phyloP scores from a whole-genome alignment of 345 rosid genomes.

The Alliaria petiolata region DNA sequence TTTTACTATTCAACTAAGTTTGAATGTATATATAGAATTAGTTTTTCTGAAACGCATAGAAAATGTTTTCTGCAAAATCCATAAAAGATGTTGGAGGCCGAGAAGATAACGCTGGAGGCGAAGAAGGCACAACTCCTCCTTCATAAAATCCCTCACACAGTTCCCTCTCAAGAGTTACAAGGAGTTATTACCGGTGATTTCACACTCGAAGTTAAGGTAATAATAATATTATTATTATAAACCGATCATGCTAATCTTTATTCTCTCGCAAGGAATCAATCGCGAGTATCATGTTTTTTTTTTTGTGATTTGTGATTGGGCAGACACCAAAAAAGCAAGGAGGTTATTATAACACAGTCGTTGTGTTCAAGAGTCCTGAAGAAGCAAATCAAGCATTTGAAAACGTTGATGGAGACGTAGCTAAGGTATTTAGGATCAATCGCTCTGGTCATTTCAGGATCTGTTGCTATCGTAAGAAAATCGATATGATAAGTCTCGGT shows the following conservation, averaged over 20 bases:
- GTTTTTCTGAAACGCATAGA: background rate
- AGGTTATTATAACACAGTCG: conserved; percentile 44
- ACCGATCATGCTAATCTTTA: background rate
- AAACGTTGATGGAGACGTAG: conserved; percentile 39
- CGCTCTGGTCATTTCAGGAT: background rate
- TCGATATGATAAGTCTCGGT: background rate
- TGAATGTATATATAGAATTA: background rate
- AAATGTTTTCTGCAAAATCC: conserved; percentile 1
- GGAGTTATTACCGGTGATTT: conserved; percentile 47
- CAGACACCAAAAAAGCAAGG: conserved; percentile 56
- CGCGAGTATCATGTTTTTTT: background rate
- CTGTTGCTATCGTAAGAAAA: background rate
- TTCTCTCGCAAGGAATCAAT: background rate
- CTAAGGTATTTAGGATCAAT: conserved; percentile 42
- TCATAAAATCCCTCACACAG: conserved; percentile 57
- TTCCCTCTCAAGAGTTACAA: conserved; percentile 46
- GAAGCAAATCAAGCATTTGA: conserved; percentile 72
- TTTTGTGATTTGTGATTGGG: conserved; percentile 18
- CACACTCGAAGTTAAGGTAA: conserved; percentile 59
- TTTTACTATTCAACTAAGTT: background rate
- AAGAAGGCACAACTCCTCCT: conserved; percentile 50
- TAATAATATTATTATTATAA: too few species aligned
- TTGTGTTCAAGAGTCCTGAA: conserved; percentile 45
- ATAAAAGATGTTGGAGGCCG: conserved; percentile 44
- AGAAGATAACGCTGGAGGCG: conserved; percentile 4